Evolutionary conservation across 345 rosid genomes (phyloP), one percentile per base, ranked within the genome.

Genomic region (Rubroshorea leprosula): DNA sequence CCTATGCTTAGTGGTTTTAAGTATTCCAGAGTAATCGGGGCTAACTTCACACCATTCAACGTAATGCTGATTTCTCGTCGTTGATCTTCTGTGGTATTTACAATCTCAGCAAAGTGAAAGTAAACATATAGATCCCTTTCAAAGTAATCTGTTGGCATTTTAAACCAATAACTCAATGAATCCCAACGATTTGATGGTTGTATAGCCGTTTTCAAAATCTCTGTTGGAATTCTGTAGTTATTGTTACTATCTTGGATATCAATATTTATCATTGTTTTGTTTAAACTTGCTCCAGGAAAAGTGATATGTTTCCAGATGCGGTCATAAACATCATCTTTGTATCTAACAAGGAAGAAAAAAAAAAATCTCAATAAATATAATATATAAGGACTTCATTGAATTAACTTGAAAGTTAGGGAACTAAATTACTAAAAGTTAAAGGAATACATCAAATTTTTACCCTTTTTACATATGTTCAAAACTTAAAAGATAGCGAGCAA

Each of bases 91-190:
- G 11, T 18, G 43, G 24, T n/a, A 14, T 13, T 11, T 5, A 24
- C 3, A 5, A 23, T 51, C 50, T 72, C 72, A 6, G 62, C 50
- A n/a, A 72, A 72, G 62, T 67, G 60, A 17, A 72, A 23, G 48
- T 35, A 58, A 0, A 59, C 5, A 31, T 7, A 17, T 25, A 15
- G 7, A 3, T n/a, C 21, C 4, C 9, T 11, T 8, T 2, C 2
- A n/a, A 18, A 46, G 49, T 46, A 2, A 16, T 1, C 7, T 6
- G 3, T 4, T 46, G 2, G 2, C 8, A 15, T 4, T 7, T 2
- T 46, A 17, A 6, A 46, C 7, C 7, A 7, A 11, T 2, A 39
- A 1, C 2, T 46, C 21, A 46, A 17, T 4, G 49, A 46, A n/a
- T 8, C 4, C 5, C 2, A 46, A 2, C 8, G n/a, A 46, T 17